Evolutionary conservation across 257 asterid genomes (phyloP).

Genomic region (Fraxinus quadrangulata): DNA sequence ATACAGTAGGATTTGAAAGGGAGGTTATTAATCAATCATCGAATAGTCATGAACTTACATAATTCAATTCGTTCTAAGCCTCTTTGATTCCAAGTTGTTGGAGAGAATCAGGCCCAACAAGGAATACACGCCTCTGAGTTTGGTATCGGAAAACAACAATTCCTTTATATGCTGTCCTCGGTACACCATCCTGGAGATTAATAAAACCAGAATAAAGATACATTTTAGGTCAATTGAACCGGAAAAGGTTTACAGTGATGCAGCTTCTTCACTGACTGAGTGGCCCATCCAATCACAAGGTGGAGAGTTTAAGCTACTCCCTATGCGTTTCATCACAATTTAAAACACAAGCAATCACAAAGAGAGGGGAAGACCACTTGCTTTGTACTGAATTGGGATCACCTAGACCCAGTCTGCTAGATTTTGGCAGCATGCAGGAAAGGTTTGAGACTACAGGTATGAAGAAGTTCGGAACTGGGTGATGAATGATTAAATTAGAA

Average conservation of each 20-base stretch:
- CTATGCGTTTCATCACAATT: background rate
- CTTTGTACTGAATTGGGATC: background rate
- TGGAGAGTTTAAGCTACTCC: background rate
- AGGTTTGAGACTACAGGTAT: background rate
- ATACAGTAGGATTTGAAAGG: background rate
- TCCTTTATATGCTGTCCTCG: conserved; percentile 91
- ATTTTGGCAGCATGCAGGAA: conserved; percentile 3
- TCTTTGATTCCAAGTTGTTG: conserved; percentile 67
- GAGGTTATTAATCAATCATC: conserved; percentile 28
- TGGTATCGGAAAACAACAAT: conserved; percentile 81
- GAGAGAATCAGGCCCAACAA: conserved; percentile 78
- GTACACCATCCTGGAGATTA: conserved; percentile 78
- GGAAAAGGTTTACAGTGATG: background rate
- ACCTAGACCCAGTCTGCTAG: background rate
- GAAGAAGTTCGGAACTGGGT: background rate
- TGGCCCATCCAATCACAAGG: conserved; percentile 6
- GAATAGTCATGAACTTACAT: conserved; percentile 20
- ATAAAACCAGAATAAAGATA: conserved; percentile 8
- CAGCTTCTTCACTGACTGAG: conserved; percentile 9
- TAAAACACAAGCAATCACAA: background rate
- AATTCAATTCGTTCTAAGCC: conserved; percentile 13
- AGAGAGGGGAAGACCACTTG: conserved; percentile 4
- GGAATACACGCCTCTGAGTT: conserved; percentile 72
- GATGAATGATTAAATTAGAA: background rate
- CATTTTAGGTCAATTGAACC: conserved; percentile 6